These are phyloP conservation scores for Globisporangium perplexum DNA, from an alignment of 352 stramenopile genomes.

Conservation along the genomic window DNA sequence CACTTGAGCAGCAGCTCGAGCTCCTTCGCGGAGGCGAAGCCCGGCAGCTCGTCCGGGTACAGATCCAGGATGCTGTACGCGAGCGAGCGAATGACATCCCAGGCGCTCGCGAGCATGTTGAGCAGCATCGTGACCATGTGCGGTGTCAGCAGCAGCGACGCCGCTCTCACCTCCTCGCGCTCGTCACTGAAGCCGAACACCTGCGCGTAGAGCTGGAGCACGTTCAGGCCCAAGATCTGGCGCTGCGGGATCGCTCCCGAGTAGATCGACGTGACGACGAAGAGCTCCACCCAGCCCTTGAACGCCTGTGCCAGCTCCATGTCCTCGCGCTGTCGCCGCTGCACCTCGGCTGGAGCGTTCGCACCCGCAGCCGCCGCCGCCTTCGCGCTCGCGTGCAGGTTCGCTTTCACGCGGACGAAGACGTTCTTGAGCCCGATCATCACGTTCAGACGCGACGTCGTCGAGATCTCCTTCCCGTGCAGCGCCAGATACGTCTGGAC, in stretches of 20 bases:
- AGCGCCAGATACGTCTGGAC: conserved; percentile 65
- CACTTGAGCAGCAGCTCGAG: conserved; percentile 56
- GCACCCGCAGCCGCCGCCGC: background rate
- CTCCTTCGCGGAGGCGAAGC: conserved; percentile 37
- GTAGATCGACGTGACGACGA: conserved; percentile 60
- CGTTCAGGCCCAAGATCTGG: conserved; percentile 63
- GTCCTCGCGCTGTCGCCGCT: conserved; percentile 21
- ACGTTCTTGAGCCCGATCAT: conserved; percentile 74
- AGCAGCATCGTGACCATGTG: conserved; percentile 68
- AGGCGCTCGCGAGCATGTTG: conserved; percentile 76
- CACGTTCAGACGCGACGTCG: conserved; percentile 60
- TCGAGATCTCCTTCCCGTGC: conserved; percentile 68
- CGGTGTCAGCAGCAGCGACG: conserved; percentile 34
- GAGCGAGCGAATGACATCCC: conserved; percentile 71
- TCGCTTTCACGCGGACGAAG: conserved; percentile 71
- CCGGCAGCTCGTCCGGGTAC: conserved; percentile 55
- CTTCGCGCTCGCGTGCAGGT: conserved; percentile 35
- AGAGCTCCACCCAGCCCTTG: conserved; percentile 61
- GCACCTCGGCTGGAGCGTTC: background rate
- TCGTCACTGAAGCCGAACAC: conserved; percentile 47
- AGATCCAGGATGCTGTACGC: conserved; percentile 63
- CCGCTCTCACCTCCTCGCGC: background rate
- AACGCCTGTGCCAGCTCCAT: conserved; percentile 38
- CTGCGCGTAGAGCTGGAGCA: conserved; percentile 66
- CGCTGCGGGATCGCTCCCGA: conserved; percentile 60